A percentile compares a stretch with the other conserved stretches of the same genome.
Conservation (phyloP, 192 early-diverging fungal species). For the Umbelopsis sp. region DNA sequence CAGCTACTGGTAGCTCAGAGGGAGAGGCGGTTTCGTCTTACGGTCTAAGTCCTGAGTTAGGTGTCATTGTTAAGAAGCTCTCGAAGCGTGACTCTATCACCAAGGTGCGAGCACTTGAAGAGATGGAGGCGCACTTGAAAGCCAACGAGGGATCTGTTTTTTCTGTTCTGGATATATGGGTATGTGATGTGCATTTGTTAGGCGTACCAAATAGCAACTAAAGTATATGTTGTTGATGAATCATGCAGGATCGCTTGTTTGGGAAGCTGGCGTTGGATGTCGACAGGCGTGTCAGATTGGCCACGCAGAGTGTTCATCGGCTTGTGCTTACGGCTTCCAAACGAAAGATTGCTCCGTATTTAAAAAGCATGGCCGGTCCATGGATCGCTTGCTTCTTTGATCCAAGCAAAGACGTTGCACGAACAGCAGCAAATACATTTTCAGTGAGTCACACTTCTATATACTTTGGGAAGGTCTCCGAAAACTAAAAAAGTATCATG, state of each 20-base stretch:
- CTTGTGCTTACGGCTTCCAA: conserved; percentile 65
- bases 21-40: conserved; percentile 19
- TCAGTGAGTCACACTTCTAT: neutral
- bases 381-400: conserved; percentile 90
- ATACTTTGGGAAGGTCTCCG: neutral
- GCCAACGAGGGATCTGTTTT: conserved; percentile 29
- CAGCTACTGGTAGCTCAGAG: conserved; percentile 37
- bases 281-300: conserved; percentile 82
- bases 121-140: conserved; percentile 71
- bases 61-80: conserved; percentile 82
- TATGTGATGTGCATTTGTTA: conserved; percentile 42
- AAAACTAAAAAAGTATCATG: conserved; percentile 23
- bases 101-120: conserved; percentile 84
- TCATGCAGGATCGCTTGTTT: conserved; percentile 63
- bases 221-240: conserved; percentile 34
- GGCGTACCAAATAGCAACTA: conserved; percentile 45
- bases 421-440: conserved; percentile 41
- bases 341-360: conserved; percentile 76
- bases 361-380: conserved; percentile 81
- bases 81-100: conserved; percentile 88
- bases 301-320: conserved; percentile 68
- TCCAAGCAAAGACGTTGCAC: conserved; percentile 75
- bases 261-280: conserved; percentile 71
- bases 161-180: conserved; percentile 50
- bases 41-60: conserved; percentile 56